phyloP scores from a whole-genome alignment of 2,329 filamentous ascomycete genomes.

The Diaporthe sp. region DNA sequence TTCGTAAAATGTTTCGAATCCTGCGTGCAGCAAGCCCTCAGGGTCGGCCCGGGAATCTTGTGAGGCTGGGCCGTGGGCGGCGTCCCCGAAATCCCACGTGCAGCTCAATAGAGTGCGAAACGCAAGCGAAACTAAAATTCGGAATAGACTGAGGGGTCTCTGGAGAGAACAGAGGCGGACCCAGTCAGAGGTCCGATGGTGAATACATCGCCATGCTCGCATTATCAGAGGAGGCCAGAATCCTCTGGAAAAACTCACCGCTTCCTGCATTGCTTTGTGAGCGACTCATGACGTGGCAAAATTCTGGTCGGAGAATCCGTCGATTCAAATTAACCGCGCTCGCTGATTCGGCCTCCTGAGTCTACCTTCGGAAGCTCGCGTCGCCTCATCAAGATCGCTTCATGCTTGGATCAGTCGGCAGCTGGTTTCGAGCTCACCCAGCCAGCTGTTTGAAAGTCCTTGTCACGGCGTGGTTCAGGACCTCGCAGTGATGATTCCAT shows the following conservation, averaged over 20 bases:
- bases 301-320: not conserved
- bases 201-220: not conserved
- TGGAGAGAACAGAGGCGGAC: not conserved
- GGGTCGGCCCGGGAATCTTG: constrained; percentile 16
- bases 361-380: not conserved
- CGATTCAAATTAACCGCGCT: not conserved
- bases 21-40: constrained; percentile 4
- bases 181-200: not conserved
- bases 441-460: not conserved
- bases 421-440: not conserved
- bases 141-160: not conserved
- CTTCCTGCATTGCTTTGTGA: not conserved
- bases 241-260: constrained; percentile 12
- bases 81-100: constrained; percentile 20
- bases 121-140: constrained; percentile 24
- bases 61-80: not conserved
- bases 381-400: not conserved
- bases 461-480: not conserved
- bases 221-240: not conserved
- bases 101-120: constrained; percentile 15
- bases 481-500: not conserved
- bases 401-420: not conserved
- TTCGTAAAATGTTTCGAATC: constrained; percentile 9
- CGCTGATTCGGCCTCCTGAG: not conserved
- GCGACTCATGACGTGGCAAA: constrained; percentile 28